phyloP scores from a whole-genome alignment of 2,329 filamentous ascomycete species.

The Aureobasidium melanogenum region DNA sequence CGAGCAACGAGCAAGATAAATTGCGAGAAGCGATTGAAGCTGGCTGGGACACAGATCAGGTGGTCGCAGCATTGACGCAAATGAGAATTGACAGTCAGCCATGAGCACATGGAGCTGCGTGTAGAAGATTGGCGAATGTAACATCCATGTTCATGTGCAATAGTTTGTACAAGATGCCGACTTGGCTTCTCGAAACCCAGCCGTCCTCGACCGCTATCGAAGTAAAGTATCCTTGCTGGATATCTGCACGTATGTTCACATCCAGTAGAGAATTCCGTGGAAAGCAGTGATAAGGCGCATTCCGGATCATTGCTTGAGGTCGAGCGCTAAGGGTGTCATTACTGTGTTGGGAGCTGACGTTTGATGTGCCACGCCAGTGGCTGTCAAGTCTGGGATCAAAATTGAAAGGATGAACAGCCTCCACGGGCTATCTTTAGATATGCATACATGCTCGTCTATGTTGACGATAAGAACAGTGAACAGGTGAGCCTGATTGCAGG shows the following conservation, averaged over 20 bases:
- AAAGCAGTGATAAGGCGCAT: rapidly evolving
- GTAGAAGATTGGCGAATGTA: no score
- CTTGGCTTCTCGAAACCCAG: neutral
- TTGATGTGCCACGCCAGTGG: neutral
- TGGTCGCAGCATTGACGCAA: conserved; percentile 26
- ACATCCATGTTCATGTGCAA: neutral
- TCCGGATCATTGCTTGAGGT: neutral
- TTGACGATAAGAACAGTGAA: neutral
- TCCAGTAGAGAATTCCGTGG: neutral
- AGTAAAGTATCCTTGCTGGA: neutral
- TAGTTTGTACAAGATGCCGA: neutral
- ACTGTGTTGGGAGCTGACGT: neutral
- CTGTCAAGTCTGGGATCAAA: neutral
- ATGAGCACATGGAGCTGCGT: neutral
- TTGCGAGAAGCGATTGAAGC: conserved; percentile 37
- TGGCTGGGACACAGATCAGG: conserved; percentile 30
- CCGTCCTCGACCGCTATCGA: neutral
- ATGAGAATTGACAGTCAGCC: conserved; percentile 20
- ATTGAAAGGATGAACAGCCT: neutral
- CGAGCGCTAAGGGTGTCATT: no score
- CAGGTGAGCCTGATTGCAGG: neutral
- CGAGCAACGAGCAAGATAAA: conserved; percentile 49
- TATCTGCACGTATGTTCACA: neutral
- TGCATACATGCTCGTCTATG: neutral
- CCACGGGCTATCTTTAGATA: neutral